Conservation (phyloP, 2,329 filamentous ascomycete species). For the Xylaria sp. region DNA sequence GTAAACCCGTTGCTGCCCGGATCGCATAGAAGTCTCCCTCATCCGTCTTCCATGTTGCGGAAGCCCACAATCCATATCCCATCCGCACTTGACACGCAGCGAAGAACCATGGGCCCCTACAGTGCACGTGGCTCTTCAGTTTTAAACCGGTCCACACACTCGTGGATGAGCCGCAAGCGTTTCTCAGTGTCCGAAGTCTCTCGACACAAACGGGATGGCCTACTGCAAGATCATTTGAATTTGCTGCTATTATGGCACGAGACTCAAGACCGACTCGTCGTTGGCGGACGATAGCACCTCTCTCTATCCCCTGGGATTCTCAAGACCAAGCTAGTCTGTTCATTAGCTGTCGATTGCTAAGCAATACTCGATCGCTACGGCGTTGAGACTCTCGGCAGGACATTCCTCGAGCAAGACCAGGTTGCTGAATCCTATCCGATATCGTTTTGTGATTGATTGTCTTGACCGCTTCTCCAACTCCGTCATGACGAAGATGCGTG, state of each 20-base stretch:
- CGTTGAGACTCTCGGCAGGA: conserved; percentile 51
- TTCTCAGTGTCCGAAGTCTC: conserved; percentile 51
- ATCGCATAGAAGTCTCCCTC: conserved; percentile 49
- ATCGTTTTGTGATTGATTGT: conserved; percentile 20
- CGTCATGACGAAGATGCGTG: conserved; percentile 31
- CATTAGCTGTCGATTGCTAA: conserved; percentile 54
- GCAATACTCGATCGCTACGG: conserved; percentile 52
- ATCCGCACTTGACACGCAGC: conserved; percentile 45
- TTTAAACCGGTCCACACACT: conserved; percentile 53
- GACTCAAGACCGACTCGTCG: conserved; percentile 53
- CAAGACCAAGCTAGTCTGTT: conserved; percentile 49
- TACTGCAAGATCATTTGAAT: conserved; percentile 55
- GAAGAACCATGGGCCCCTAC: conserved; percentile 49
- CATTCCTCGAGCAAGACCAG: conserved; percentile 54
- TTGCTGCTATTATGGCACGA: conserved; percentile 50
- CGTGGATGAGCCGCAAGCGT: conserved; percentile 52
- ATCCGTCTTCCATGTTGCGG: conserved; percentile 33
- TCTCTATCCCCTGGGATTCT: conserved; percentile 35
- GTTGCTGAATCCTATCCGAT: conserved; percentile 50
- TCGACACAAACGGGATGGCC: conserved; percentile 53
- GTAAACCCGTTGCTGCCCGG: conserved; percentile 51
- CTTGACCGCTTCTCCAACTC: conserved; percentile 36
- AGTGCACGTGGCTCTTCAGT: conserved; percentile 50
- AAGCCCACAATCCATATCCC: conserved; percentile 49
- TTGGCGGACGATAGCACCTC: conserved; percentile 52